Evolutionary conservation across 2,329 filamentous ascomycete species (phyloP).

Genomic region (Polychaeton citri): DNA sequence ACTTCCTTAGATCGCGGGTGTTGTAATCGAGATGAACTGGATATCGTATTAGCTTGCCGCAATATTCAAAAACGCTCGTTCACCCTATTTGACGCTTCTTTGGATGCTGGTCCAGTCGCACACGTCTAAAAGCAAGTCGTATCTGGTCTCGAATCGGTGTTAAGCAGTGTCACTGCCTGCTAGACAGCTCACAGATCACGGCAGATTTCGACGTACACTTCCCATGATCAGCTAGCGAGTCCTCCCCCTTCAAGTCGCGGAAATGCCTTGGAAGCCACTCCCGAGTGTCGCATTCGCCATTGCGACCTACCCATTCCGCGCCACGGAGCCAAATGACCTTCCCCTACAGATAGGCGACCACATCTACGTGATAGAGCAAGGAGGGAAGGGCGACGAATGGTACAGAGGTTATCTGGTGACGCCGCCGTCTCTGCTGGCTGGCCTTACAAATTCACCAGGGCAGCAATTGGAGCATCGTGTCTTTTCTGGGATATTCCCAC

Average conservation of each 20-base stretch:
- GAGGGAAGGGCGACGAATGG: conserved; percentile 73
- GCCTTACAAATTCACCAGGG: conserved; percentile 78
- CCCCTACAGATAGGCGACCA: conserved; percentile 97
- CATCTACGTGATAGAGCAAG: conserved; percentile 96
- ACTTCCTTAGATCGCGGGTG: no score
- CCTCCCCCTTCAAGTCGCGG: not conserved
- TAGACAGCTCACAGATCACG: no score
- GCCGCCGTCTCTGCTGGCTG: conserved; percentile 81
- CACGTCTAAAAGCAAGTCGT: no score
- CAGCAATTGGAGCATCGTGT: conserved; percentile 91
- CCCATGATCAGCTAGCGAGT: not conserved
- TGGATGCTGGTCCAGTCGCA: no score
- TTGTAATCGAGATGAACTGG: no score
- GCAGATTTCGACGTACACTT: no score
- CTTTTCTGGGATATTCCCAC: conserved; percentile 95
- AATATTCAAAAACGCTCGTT: no score
- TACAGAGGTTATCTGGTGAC: conserved; percentile 90
- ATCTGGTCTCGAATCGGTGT: no score
- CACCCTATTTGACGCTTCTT: no score
- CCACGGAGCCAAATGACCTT: conserved; percentile 75
- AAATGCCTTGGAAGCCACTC: conserved; percentile 93
- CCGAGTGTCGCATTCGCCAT: conserved; percentile 96
- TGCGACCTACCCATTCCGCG: conserved; percentile 85
- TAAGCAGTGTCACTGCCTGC: no score
- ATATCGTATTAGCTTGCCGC: no score